Evolutionary conservation across 108 stramenopile species (phyloP).

Genomic region (Phaeodactylum tricornutum): DNA sequence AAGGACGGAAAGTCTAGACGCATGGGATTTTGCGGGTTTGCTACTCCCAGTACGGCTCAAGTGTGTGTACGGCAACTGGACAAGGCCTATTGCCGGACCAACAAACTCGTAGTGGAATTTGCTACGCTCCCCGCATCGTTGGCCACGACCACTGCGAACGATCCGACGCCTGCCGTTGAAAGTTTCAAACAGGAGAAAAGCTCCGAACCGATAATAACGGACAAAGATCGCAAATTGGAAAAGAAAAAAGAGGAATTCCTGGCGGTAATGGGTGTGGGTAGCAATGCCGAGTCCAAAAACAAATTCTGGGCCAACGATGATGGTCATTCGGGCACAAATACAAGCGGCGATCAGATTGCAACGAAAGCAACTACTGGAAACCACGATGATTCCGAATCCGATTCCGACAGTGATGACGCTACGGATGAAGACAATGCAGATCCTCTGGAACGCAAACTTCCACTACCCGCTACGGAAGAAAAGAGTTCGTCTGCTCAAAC

Average conservation of each 20-base stretch:
- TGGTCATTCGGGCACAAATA: slow-evolving; percentile 13
- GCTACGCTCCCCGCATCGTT: slow-evolving; percentile 25
- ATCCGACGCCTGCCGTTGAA: neutral
- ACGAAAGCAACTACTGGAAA: slow-evolving; percentile 16
- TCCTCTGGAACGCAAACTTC: slow-evolving; percentile 4
- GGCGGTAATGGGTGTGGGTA: slow-evolving; percentile 20
- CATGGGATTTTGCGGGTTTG: slow-evolving; percentile 80
- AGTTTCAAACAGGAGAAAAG: slow-evolving; percentile 16
- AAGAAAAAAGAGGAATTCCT: slow-evolving; percentile 17
- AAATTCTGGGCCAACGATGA: slow-evolving; percentile 86
- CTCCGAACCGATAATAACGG: slow-evolving; percentile 14
- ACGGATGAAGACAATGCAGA: slow-evolving; percentile 15
- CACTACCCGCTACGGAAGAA: slow-evolving; percentile 2
- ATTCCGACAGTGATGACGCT: slow-evolving; percentile 19
- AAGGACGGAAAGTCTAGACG: slow-evolving; percentile 50
- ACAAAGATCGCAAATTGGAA: slow-evolving; percentile 9
- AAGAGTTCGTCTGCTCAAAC: no score
- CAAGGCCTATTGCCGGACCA: slow-evolving; percentile 39
- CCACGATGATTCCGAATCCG: slow-evolving; percentile 13
- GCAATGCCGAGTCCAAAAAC: slow-evolving; percentile 25
- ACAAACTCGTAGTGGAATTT: slow-evolving; percentile 50
- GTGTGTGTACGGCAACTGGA: slow-evolving; percentile 48
- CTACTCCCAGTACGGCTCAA: slow-evolving; percentile 35
- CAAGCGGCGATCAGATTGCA: slow-evolving; percentile 6
- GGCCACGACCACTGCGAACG: slow-evolving; percentile 21